Percentiles rank a stretch among this genome's conserved stretches.
These are phyloP conservation scores for Phytophthora melonis DNA, from an alignment of 352 stramenopile genomes.

Conservation along the genomic window DNA sequence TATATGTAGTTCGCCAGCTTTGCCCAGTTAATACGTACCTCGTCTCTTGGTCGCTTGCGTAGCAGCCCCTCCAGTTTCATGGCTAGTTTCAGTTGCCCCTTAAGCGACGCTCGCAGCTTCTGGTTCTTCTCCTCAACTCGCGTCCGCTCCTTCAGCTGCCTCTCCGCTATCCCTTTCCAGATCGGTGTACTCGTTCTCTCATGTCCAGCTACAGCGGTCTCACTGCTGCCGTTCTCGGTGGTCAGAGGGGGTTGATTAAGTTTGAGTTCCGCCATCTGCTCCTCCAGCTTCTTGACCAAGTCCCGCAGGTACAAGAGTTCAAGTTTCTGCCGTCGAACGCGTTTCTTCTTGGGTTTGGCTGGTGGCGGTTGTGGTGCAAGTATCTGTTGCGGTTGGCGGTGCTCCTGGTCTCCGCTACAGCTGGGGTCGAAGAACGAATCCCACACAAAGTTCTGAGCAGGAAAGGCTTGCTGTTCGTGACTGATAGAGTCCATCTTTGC, in stretches of 20 bases:
- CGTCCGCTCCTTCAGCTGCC: conserved; percentile 35
- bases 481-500: not conserved
- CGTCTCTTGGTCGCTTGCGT: conserved; percentile 29
- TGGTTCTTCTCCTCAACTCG: conserved; percentile 46
- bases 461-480: not conserved
- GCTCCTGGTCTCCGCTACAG: not conserved
- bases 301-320: conserved; percentile 48
- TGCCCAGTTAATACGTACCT: conserved; percentile 1
- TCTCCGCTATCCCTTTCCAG: conserved; percentile 45
- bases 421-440: not conserved
- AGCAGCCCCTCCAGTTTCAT: conserved; percentile 44
- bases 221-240: not conserved
- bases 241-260: not conserved
- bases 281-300: conserved; percentile 40
- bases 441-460: not conserved
- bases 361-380: not conserved
- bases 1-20: no score
- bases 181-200: conserved; percentile 1
- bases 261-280: conserved; percentile 33
- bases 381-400: not conserved
- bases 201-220: not conserved
- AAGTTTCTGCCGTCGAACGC: conserved; percentile 42
- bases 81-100: conserved; percentile 47
- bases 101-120: conserved; percentile 37
- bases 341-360: conserved; percentile 43